phyloP scores from a whole-genome alignment of 108 stramenopile genomes.

The Parmales sp. region DNA sequence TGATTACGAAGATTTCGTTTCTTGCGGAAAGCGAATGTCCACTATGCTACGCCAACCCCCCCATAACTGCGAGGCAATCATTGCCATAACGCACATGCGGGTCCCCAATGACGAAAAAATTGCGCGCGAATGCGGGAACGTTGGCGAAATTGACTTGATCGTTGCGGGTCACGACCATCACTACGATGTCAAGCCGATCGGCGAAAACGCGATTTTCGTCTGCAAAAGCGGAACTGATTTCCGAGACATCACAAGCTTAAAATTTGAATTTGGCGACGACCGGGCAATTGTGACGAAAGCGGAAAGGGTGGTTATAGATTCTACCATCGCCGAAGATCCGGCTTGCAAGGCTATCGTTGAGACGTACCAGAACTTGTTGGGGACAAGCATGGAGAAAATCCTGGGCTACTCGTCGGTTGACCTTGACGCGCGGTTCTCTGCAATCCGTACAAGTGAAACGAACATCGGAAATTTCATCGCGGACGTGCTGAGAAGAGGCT shows the following conservation, averaged over 20 bases:
- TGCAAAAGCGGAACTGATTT: conserved; percentile 48
- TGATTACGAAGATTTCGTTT: conserved; percentile 25
- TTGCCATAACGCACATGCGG: conserved; percentile 44
- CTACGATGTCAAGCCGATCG: conserved; percentile 25
- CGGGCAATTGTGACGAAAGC: neutral
- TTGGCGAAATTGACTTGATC: conserved; percentile 37
- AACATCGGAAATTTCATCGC: conserved; percentile 40
- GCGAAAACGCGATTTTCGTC: conserved; percentile 21
- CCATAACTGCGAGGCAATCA: conserved; percentile 20
- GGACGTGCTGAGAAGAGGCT: conserved; percentile 31
- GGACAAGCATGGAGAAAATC: conserved; percentile 25
- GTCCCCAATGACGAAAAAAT: conserved; percentile 38
- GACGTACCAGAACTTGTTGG: conserved; percentile 15
- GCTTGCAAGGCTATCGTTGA: conserved; percentile 17
- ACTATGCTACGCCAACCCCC: conserved; percentile 13
- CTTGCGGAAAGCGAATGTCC: conserved; percentile 25
- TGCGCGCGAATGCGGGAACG: conserved; percentile 22
- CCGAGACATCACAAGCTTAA: conserved; percentile 24
- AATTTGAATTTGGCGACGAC: conserved; percentile 7
- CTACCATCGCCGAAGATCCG: conserved; percentile 5
- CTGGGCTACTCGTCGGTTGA: conserved; percentile 28
- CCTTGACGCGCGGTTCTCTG: conserved; percentile 33
- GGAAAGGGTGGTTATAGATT: conserved; percentile 13
- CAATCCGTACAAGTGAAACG: conserved; percentile 38
- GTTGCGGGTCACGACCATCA: conserved; percentile 50